Base-by-base conservation (phyloP, 768 basidiomycete species). In the Paxillus involutus region DNA sequence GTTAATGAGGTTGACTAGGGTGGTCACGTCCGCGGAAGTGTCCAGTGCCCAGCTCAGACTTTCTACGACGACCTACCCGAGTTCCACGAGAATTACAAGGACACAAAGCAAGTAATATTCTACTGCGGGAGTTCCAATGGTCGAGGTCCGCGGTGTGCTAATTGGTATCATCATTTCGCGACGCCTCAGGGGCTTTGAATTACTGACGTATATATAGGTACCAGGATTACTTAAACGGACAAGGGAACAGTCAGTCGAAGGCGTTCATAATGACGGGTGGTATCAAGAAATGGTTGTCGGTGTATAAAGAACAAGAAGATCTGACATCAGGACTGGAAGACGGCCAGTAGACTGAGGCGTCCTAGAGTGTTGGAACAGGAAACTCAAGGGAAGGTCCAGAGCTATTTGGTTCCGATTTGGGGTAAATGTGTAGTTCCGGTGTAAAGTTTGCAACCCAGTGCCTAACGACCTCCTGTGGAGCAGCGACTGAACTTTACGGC, bases 101-200 rank as follows among this genome's bases (percentile, higher is more conserved):
- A 71, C 21, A 76, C 71, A 0, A 59, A 67, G 10, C 66, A 69
- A 12, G 79, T 84, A 9, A 74, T 84, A 7, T 84, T 84, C 53
- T 83, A 83, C 52, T 84, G 80, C 52, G 67, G 72, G 40, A 78
- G 78, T 58, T 82, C 80, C 1, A 68, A 71, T 40, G 81, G 81
- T 16, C 70, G 83, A 29, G 82, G 73, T 1, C 80, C 82, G 14
- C 71, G 82, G 12, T 81, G 77, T 64, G 82, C 81, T 17, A 77
- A 75, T 64, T 84, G 81, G 83, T 82, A 63, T 32, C 71, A 21
- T 51, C 5, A 33, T 35, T 2, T 24, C 11, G 19, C 16, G 12
- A 14, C 8, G 3, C 35, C 14, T 2, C 41, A 21, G 11, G 9
- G 9, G 13, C 16, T 37, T 30, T 9, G 19, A 40, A 44, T 51